phyloP scores from a whole-genome alignment of 2,329 filamentous ascomycete genomes.

The Graphilbum fragrans region DNA sequence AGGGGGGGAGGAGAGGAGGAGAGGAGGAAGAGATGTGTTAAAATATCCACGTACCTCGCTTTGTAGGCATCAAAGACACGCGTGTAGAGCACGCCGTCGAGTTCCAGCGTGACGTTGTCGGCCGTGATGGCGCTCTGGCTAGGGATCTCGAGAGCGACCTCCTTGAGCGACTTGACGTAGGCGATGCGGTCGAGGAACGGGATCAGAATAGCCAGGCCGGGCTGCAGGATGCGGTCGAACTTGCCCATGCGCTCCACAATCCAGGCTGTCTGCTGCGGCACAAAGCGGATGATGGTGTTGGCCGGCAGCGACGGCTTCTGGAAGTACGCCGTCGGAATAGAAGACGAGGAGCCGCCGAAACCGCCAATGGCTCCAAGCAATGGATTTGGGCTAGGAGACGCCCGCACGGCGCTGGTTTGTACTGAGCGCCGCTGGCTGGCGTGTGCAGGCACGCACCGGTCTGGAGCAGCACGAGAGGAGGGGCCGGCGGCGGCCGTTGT shows the following conservation, averaged over 20 bases:
- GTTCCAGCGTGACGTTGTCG: conserved; percentile 92
- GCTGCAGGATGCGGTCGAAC: conserved; percentile 86
- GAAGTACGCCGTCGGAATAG: conserved; percentile 63
- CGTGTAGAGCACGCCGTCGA: conserved; percentile 92
- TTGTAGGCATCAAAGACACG: conserved; percentile 97
- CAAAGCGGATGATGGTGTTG: conserved; percentile 91
- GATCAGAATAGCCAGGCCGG: conserved; percentile 77
- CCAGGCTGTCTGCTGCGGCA: conserved; percentile 99
- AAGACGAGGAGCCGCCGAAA: conserved; percentile 2
- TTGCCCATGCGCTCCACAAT: conserved; percentile 99
- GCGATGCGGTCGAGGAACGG: conserved; percentile 92
- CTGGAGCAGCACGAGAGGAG: neutral
- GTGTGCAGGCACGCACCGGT: too few relatives aligned
- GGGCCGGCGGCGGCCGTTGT: neutral
- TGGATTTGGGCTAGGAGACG: conserved; percentile 11
- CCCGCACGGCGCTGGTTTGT: conserved; percentile 12
- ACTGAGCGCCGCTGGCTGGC: conserved; percentile 8
- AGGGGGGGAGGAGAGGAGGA: neutral
- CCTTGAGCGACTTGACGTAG: conserved; percentile 96
- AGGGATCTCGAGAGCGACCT: conserved; percentile 90
- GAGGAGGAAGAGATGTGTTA: neutral
- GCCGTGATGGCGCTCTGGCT: conserved; percentile 96
- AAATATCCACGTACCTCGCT: conserved; percentile 56
- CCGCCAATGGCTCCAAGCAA: conserved; percentile 18
- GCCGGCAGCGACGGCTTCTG: conserved; percentile 64